A percentile compares a stretch with the other conserved stretches of the same genome.
These are phyloP conservation scores for Peltaster fructicola DNA, from an alignment of 2,329 filamentous ascomycete genomes.

Conservation along the genomic window DNA sequence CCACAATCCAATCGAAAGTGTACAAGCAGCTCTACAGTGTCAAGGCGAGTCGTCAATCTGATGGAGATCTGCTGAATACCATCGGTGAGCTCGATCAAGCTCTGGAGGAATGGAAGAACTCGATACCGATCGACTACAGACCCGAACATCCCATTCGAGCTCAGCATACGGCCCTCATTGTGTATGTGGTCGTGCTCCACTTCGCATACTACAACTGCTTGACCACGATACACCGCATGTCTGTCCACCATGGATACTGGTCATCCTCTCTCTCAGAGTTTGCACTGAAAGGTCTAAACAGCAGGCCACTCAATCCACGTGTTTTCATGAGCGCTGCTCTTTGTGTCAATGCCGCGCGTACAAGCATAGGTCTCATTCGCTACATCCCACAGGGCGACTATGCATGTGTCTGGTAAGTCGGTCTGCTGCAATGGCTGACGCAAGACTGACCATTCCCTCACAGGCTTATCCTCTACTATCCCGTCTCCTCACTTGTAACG, in stretches of 20 bases:
- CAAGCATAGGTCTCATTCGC: constrained; percentile 83
- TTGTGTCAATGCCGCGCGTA: constrained; percentile 80
- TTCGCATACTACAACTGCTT: constrained; percentile 97
- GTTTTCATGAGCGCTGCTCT: constrained; percentile 88
- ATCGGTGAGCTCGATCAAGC: constrained; percentile 77
- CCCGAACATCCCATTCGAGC: constrained; percentile 93
- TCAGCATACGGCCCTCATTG: constrained; percentile 76
- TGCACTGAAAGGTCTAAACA: constrained; percentile 84
- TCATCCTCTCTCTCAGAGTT: constrained; percentile 88
- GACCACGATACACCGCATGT: constrained; percentile 97
- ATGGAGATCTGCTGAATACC: constrained; percentile 82
- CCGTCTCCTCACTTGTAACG: constrained; percentile 84
- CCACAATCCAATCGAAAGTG: constrained; percentile 80
- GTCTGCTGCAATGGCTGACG: neutral
- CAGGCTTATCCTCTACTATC: constrained; percentile 86
- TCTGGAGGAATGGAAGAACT: constrained; percentile 90
- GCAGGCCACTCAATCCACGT: constrained; percentile 74
- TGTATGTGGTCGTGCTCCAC: constrained; percentile 87
- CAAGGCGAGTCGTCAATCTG: constrained; percentile 76
- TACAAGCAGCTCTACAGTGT: constrained; percentile 89
- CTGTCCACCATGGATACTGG: constrained; percentile 95
- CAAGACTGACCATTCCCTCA: constrained; percentile 2
- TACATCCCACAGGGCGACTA: constrained; percentile 94
- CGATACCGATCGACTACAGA: constrained; percentile 87
- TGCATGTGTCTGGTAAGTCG: constrained; percentile 72